Evolutionary conservation across 345 rosid genomes (phyloP), one percentile per base, ranked within the genome.

Genomic region (Citrus sinensis): DNA sequence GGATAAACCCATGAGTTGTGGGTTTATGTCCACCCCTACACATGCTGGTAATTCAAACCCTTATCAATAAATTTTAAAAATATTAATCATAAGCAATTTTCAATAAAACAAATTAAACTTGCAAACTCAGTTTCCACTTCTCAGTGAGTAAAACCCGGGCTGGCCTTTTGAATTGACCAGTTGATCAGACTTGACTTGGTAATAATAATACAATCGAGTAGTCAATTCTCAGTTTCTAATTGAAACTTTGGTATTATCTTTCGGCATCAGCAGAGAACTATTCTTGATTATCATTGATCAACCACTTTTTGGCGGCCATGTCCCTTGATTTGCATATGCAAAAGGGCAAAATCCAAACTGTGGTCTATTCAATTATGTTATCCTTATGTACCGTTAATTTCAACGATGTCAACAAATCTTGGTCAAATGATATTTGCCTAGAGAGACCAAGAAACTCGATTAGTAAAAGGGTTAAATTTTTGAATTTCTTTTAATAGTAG

Each of bases 151-250:
- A 35, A 66, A 39, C 35, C 46, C 42, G 61, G 70, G 16, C 39
- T 14, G 5, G 19, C 6, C 17, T 20, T 29, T 62, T 70, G 70
- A 32, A 34, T 60, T 22, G 63, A 27, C 17, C 14, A 61, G 56
- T 70, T 17, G 56, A 69, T 42, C 30, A 32, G 70, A 42, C 35
- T 61, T 46, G 80, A 78, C 75, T n/a, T 2, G 75, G 73, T n/a
- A 61, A 7, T 46, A 58, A n/a, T 17, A 30, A 20, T 32, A 58
- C 24, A 29, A 17, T 9, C 19, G 2, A 30, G 70, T 46, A 30
- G 70, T 46, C 69, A 78, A 77, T 29, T 70, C n/a, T 17, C 2
- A 17, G 1, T 54, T 17, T 54, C 17, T 13, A 46, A 46, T 11
- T 11, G 51, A 3, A 10, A 11, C 51, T 46, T 46, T 13, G 17